These are phyloP conservation scores for Metarhizium humberi DNA, from an alignment of 2,329 filamentous ascomycete species.

Conservation along the genomic window DNA sequence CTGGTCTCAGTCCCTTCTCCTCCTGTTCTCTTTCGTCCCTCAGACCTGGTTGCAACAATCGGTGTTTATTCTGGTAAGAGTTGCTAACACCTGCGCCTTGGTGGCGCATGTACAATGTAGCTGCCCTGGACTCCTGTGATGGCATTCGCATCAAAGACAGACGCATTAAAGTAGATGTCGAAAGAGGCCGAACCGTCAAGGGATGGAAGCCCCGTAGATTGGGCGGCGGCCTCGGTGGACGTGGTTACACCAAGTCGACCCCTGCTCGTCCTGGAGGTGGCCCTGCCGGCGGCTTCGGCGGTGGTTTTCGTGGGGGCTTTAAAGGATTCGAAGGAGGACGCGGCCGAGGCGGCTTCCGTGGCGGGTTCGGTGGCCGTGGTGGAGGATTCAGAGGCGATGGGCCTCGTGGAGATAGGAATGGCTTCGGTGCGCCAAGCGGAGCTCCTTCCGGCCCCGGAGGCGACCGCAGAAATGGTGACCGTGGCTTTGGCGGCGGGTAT, in stretches of 20 bases:
- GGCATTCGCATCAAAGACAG: slow-evolving; percentile 88
- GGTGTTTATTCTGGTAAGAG: slow-evolving; percentile 41
- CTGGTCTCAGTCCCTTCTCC: slow-evolving; percentile 29
- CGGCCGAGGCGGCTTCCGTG: slow-evolving; percentile 30
- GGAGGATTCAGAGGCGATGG: slow-evolving; percentile 40
- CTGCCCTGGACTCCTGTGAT: slow-evolving; percentile 79
- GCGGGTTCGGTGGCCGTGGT: slow-evolving; percentile 38
- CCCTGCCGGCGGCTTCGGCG: slow-evolving; percentile 49
- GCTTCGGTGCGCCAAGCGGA: slow-evolving; percentile 40
- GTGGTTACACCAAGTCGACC: slow-evolving; percentile 82
- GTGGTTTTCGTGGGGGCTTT: slow-evolving; percentile 32
- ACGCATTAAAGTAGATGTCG: slow-evolving; percentile 88
- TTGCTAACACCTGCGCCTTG: slow-evolving; percentile 56
- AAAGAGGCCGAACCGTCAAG: slow-evolving; percentile 87
- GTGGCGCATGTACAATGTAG: slow-evolving; percentile 55
- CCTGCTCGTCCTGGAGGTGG: slow-evolving; percentile 54
- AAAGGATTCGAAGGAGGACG: slow-evolving; percentile 38
- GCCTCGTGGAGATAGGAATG: slow-evolving; percentile 31
- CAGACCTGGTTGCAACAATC: slow-evolving; percentile 1
- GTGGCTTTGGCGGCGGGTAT: slow-evolving; percentile 39
- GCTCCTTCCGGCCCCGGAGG: slow-evolving; percentile 52
- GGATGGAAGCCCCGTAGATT: slow-evolving; percentile 89
- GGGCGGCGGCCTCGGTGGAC: slow-evolving; percentile 83
- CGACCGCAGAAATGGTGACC: slow-evolving; percentile 33
- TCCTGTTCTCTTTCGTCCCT: slow-evolving; percentile 8